Conservation (phyloP, 1,284 basidiomycete species). For the Macrocystidia cucumis region DNA sequence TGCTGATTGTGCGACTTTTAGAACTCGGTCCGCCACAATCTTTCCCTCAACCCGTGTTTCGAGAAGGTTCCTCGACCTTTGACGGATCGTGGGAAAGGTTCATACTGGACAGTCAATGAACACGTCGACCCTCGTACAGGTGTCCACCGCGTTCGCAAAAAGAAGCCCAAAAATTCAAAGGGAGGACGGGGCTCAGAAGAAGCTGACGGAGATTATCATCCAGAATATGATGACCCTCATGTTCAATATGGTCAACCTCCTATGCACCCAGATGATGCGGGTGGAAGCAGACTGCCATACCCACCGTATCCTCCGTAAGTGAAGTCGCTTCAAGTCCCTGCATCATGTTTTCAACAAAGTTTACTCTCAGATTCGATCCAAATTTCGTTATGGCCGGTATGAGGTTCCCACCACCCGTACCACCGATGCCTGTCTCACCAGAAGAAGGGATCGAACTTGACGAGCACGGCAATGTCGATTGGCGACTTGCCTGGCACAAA, state of each 20-base stretch:
- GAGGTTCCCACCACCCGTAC: constrained; percentile 48
- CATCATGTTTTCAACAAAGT: constrained; percentile 7
- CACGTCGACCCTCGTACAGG: constrained; percentile 81
- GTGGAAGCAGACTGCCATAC: constrained; percentile 43
- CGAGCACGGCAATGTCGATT: constrained; percentile 70
- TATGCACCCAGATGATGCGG: constrained; percentile 49
- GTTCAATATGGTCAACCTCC: constrained; percentile 47
- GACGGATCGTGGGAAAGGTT: constrained; percentile 82
- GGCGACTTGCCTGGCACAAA: constrained; percentile 71
- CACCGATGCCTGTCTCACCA: constrained; percentile 45
- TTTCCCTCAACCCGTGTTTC: constrained; percentile 90
- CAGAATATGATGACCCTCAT: constrained; percentile 46
- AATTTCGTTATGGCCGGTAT: constrained; percentile 53
- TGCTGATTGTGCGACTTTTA: constrained; percentile 27
- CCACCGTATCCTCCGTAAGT: constrained; percentile 49
- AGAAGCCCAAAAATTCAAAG: constrained; percentile 55
- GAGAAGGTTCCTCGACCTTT: constrained; percentile 86
- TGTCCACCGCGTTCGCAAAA: constrained; percentile 77
- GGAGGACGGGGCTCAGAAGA: constrained; percentile 39
- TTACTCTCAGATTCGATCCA: constrained; percentile 50
- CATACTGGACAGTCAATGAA: constrained; percentile 85
- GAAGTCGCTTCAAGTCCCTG: constrained; percentile 8
- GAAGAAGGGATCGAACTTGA: constrained; percentile 64
- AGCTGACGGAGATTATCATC: constrained; percentile 54
- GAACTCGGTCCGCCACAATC: constrained; percentile 93